Base-by-base conservation (phyloP, 1,284 basidiomycete species). In the Naganishia cerealis region DNA sequence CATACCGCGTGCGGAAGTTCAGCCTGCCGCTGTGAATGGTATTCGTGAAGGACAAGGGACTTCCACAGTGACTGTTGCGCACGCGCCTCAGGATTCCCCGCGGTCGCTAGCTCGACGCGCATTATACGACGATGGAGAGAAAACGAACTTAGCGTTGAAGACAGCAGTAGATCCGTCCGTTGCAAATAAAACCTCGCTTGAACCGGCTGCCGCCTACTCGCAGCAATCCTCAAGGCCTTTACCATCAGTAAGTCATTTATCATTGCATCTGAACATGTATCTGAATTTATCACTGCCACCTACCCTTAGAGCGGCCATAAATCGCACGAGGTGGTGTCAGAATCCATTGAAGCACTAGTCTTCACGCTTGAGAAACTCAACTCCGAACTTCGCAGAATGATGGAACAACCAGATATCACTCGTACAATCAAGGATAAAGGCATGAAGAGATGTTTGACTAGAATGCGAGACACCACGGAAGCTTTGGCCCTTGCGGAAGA, bases 381-480 rank as follows among this genome's bases (percentile, higher is more conserved):
- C 46, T 8, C 54, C 10, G 54, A 56, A n/a, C 54, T 66, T 21
- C 53, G 54, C 15, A 56, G 39, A 21, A 66, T 66, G 63, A 38
- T 66, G 39, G 18, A 66, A 24, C 53, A 66, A 3, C 54, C 53
- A 16, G 63, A 57, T 8, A 54, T 43, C 39, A 55, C 21, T n/a
- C 29, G 54, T 7, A 57, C 53, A 16, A 56, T 66, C 29, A 57
- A 56, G 24, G 63, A 57, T 66, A 56, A 56, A 56, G 54, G 43
- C 12, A 66, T 57, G 55, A 66, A 66, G 55, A 66, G 42, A 42
- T 57, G 53, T 39, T 56, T 66, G 54, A 50, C 29, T 21, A 66
- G 63, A 42, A 66, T 66, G n/a, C 40, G 55, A n/a, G 63, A 66
- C n/a, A 57, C 55, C n/a, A 66, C 57, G 63, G 63, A 66, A 16